Conservation (phyloP, 805 yeast genomes). For the Sugiyamaella valdiviana region DNA sequence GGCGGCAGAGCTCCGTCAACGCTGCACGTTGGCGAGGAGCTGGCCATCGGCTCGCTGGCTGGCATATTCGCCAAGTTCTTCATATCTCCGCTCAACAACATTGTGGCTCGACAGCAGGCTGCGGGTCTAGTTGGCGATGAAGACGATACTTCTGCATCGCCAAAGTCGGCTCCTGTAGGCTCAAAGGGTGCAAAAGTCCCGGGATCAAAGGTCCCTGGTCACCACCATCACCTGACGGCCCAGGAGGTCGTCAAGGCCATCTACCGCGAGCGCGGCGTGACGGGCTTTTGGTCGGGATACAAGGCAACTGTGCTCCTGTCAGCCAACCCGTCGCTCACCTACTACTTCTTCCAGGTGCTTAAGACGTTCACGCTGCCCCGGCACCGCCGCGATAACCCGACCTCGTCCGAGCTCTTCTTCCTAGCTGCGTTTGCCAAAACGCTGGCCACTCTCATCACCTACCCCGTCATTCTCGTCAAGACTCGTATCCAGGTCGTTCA, state of each 20-base stretch:
- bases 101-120: constrained; percentile 28
- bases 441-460: constrained; percentile 57
- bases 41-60: constrained; percentile 28
- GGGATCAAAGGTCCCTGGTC: neutral
- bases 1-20: constrained; percentile 25
- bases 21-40: constrained; percentile 27
- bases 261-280: constrained; percentile 26
- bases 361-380: constrained; percentile 21
- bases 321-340: constrained; percentile 30
- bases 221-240: constrained; percentile 4
- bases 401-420: constrained; percentile 48
- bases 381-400: constrained; percentile 22
- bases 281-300: constrained; percentile 33
- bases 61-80: constrained; percentile 31
- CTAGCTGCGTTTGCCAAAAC: constrained; percentile 65
- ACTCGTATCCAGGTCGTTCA: constrained; percentile 55
- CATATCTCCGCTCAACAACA: constrained; percentile 29
- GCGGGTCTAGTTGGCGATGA: constrained; percentile 14
- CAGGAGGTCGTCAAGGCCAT: constrained; percentile 21
- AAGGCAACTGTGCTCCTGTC: constrained; percentile 28
- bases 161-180: neutral
- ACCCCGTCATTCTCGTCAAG: constrained; percentile 72
- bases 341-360: constrained; percentile 30
- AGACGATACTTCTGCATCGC: neutral
- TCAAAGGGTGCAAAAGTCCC: neutral